A percentile compares a stretch with the other conserved stretches of the same genome.
Conservation (phyloP, 345 rosid species). For the Eucalyptus caleyi region DNA sequence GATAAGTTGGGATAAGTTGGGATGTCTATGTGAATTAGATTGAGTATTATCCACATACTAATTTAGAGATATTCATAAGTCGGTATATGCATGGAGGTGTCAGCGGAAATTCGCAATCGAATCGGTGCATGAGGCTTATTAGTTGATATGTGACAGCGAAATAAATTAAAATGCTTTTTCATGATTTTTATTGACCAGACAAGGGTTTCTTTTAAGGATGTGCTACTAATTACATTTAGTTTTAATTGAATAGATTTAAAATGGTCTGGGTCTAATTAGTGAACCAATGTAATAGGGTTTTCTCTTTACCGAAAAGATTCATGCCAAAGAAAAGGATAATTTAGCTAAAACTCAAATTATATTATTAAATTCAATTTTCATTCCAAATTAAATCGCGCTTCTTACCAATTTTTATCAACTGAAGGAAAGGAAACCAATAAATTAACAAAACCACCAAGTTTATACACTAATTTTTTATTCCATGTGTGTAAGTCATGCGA, state of each 20-base stretch:
- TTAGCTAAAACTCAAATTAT: no score
- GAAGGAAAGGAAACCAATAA: neutral
- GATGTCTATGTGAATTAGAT: neutral
- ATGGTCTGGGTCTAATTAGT: neutral
- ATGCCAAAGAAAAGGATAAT: no score
- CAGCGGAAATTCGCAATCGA: no score
- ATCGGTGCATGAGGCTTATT: neutral
- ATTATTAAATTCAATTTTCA: no score
- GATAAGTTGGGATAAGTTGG: neutral
- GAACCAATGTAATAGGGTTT: neutral
- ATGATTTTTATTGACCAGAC: neutral
- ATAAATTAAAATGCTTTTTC: no score
- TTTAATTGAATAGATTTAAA: no score
- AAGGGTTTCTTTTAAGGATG: neutral
- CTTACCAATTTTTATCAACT: neutral
- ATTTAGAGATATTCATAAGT: neutral
- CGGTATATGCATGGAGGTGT: neutral
- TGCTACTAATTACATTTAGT: no score
- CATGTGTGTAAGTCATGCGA: no score
- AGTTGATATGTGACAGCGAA: neutral
- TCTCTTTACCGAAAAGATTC: neutral
- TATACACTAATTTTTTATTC: no score
- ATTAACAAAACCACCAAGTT: neutral
- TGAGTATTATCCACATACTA: no score
- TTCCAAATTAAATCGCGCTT: no score